These are phyloP conservation scores for Euphorbia celastroides DNA, from an alignment of 441 rosid genomes.

Conservation along the genomic window DNA sequence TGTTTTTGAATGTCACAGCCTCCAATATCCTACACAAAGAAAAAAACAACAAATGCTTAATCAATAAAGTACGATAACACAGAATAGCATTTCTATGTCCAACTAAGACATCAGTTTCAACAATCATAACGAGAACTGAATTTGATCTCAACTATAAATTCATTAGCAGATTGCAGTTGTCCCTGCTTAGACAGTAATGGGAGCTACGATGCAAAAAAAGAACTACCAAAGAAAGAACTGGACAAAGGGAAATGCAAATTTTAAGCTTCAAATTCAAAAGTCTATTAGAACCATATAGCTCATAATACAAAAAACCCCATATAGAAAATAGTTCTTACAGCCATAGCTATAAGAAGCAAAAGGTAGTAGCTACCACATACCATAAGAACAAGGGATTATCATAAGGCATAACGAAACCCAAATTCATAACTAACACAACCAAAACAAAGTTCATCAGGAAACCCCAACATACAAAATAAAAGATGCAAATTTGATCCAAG, in stretches of 20 bases:
- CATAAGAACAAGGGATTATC: background rate
- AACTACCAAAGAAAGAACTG: background rate
- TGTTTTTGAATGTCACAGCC: constrained; percentile 99
- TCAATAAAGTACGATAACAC: background rate
- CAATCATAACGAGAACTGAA: background rate
- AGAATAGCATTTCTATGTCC: background rate
- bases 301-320: background rate
- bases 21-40: constrained; percentile 76
- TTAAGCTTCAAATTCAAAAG: background rate
- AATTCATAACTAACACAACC: background rate
- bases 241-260: background rate
- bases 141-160: background rate
- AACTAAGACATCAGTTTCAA: background rate
- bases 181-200: background rate
- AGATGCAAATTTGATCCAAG: background rate
- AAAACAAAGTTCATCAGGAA: background rate
- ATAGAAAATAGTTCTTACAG: background rate
- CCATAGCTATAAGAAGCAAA: background rate
- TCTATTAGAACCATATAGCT: background rate
- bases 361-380: background rate
- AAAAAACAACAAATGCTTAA: background rate
- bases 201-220: background rate
- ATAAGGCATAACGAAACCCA: background rate
- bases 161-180: background rate
- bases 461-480: background rate